These are phyloP conservation scores for Phaeosphaeriaceae sp. DNA, from an alignment of 2,329 filamentous ascomycete genomes.

Conservation along the genomic window DNA sequence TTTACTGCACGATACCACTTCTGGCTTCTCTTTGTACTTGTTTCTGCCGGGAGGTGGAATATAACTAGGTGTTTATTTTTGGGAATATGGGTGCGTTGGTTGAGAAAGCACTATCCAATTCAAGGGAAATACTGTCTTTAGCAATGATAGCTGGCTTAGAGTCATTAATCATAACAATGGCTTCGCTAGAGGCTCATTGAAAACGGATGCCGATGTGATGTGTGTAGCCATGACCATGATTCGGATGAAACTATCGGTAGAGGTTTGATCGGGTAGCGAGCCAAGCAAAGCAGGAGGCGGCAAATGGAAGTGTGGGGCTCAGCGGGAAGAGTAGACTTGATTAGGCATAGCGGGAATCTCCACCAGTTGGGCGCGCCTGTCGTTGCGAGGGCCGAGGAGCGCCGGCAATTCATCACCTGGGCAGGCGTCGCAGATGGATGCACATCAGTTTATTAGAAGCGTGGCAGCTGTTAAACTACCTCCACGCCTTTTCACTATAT, in stretches of 20 bases:
- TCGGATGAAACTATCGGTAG: no score
- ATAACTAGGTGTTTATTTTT: background rate
- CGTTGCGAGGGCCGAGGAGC: constrained; percentile 24
- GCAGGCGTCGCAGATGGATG: constrained; percentile 19
- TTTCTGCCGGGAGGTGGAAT: background rate
- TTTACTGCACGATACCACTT: constrained; percentile 11
- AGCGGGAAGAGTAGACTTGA: constrained; percentile 12
- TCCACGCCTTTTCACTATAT: background rate
- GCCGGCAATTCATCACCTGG: constrained; percentile 39
- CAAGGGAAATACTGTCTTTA: constrained; percentile 1
- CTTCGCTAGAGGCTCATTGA: background rate
- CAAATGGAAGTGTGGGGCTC: constrained; percentile 25
- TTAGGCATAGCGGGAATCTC: constrained; percentile 10
- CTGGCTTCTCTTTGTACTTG: constrained; percentile 1
- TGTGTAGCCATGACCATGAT: no score
- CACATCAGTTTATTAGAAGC: constrained; percentile 10
- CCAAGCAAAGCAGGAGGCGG: constrained; percentile 3
- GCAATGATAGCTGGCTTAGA: background rate
- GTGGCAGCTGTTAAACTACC: constrained; percentile 4
- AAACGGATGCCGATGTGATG: background rate
- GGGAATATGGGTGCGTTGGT: background rate
- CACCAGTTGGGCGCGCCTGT: constrained; percentile 2
- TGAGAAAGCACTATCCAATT: background rate
- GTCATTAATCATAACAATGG: background rate
- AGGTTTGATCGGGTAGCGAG: constrained; percentile 3